Evolutionary conservation across 164 flowering plant genomes (phyloP), one percentile per base, ranked within the genome.

Genomic region (Vitis amurensis): DNA sequence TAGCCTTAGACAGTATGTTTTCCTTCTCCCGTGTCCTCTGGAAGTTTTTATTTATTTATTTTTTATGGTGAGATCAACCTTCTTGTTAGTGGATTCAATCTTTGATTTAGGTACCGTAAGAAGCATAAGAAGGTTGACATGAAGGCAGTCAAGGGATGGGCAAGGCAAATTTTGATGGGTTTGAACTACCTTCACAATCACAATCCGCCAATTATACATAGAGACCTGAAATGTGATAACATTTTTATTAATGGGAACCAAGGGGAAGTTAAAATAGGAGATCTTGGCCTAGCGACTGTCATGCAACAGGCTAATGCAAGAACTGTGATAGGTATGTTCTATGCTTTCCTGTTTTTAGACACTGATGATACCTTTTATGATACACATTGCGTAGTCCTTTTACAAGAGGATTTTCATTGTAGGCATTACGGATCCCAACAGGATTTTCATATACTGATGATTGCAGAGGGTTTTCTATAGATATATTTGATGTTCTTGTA

Each of bases 141-240:
- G 80, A 89, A 82, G 76, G 91, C 89, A 58, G 80, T 89, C 51
- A 89, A 89, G 74, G 79, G 82, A 8, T 89, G 93, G 93, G 89
- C 88, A 6, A 83, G 87, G 59, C 91, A 89, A 76, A 86, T 89
- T 76, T 74, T 89, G 67, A 60, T 27, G 63, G 93, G 93, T 13
- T 76, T 89, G 72, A 71, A 56, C 74, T 86, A 86, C 72, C 89
- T 89, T 69, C 91, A 89, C 58, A 67, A 85, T 68, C 93, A 84
- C 55, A 74, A 81, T 51, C 93, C 91, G 0, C 88, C 89, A 49
- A 78, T 87, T 56, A 83, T 88, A 48, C 92, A 88, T 61, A 80
- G 90, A 68, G 90, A 88, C 73, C 58, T 89, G 84, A 89, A 89
- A 63, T 87, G 93, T 72, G 93, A 86, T 69, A 89, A 89, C 78